Base-by-base conservation (phyloP, 306 rosid genomes). In the Begonia peltatifolia region DNA sequence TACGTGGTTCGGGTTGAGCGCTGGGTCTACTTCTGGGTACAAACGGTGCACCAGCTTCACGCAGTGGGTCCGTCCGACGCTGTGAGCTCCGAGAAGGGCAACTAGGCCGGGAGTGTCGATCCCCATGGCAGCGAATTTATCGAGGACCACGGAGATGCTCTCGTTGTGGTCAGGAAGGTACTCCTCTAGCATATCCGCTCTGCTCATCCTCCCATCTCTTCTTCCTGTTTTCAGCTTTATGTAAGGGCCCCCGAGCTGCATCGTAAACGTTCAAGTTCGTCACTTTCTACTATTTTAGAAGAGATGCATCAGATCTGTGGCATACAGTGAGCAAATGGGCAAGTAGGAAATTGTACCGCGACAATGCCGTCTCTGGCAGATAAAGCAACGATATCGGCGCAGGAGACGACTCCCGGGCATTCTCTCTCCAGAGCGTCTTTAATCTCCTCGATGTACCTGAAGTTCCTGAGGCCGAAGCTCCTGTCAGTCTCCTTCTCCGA, bases 151-250 rank as follows among this genome's bases (percentile, higher is more conserved):
- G 54, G 95, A 78, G 66, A 90, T 90, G 76, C 86, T 83, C 43
- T 90, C 97, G 43, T 90, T 90, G 85, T 90, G 97, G 70, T 90
- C 97, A 50, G 97, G 97, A 12, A 90, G 94, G 72, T 71, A 90
- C 14, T 71, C 52, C 68, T 90, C 97, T 12, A 90, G 69, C 44
- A 83, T 66, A 10, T 83, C 94, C 8, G 89, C 92, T 71, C 97
- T 83, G 85, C 97, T 90, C 49, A 62, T 85, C 65, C 95, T 83
- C 9, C 97, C 97, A 68, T 90, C 97, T 66, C 97, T 90, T 73
- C 97, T 90, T 58, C 97, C 97, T 0, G 97, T 90, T 60, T 80
- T 90, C 1, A 90, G 84, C 53, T 83, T 80, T 46, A 90, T 83
- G 41, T 76, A 11, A 16, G 97, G 95, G 5, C 97, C 97, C 65